phyloP scores from a whole-genome alignment of 225 moss, liverwort and hornwort species.

The Asterella californica region DNA sequence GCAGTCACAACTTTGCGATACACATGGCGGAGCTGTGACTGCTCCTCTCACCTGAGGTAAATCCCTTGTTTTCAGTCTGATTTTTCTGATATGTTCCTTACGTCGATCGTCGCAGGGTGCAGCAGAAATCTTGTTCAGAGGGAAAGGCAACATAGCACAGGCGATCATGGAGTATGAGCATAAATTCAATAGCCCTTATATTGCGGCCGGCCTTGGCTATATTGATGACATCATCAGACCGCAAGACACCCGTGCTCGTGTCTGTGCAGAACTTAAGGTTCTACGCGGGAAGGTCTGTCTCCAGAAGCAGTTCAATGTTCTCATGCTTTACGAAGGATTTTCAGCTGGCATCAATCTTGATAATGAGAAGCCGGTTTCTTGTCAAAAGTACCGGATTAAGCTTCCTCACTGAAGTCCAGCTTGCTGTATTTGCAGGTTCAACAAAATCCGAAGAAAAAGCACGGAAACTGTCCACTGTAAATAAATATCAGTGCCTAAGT shows the following conservation, averaged over 20 bases:
- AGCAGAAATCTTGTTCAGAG: constrained; percentile 32
- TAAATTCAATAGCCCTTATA: constrained; percentile 37
- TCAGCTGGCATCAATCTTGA: background rate
- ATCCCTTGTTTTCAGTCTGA: background rate
- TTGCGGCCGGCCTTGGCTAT: constrained; percentile 38
- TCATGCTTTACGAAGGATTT: background rate
- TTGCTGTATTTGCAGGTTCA: constrained; percentile 21
- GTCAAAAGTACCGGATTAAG: background rate
- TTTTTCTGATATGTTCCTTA: background rate
- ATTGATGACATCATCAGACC: constrained; percentile 43
- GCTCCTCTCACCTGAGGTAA: background rate
- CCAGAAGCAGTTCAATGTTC: background rate
- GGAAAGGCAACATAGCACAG: constrained; percentile 22
- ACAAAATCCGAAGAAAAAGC: constrained; percentile 34
- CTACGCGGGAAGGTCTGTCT: constrained; percentile 32
- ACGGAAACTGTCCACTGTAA: constrained; percentile 40
- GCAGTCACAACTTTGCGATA: background rate
- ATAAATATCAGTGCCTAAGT: background rate
- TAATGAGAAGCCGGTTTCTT: background rate
- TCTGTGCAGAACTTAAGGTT: constrained; percentile 34
- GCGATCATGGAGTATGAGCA: constrained; percentile 27
- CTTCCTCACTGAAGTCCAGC: background rate
- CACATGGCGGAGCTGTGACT: background rate
- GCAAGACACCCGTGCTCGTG: constrained; percentile 31
- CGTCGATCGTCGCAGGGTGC: constrained; percentile 22